phyloP scores from a whole-genome alignment of 371 early-diverging fungal genomes.

The Fennellomyces sp. region DNA sequence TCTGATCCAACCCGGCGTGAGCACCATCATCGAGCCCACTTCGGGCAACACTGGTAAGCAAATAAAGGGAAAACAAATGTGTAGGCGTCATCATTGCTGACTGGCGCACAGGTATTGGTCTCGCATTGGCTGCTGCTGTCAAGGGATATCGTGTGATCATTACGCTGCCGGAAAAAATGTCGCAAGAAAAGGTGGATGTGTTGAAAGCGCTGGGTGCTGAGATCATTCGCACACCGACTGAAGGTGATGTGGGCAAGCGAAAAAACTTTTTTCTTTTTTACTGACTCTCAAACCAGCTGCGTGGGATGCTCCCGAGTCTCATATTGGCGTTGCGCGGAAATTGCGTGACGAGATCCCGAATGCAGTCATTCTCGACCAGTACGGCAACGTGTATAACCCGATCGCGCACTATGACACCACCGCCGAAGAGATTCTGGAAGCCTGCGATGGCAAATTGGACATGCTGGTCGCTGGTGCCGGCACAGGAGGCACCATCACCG shows the following conservation, averaged over 20 bases:
- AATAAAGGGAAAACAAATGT: background rate
- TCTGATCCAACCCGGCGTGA: slow-evolving; percentile 81
- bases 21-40: slow-evolving; percentile 95
- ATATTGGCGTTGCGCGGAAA: slow-evolving; percentile 94
- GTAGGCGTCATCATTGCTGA: background rate
- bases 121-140: slow-evolving; percentile 93
- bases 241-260: slow-evolving; percentile 54
- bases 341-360: slow-evolving; percentile 92
- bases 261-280: background rate
- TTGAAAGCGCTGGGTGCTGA: slow-evolving; percentile 97
- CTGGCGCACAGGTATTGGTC: slow-evolving; percentile 66
- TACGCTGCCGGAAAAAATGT: slow-evolving; percentile 98
- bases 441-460: slow-evolving; percentile 91
- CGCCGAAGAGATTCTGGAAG: slow-evolving; percentile 85
- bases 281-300: slow-evolving; percentile 61
- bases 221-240: slow-evolving; percentile 97
- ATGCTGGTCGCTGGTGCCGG: slow-evolving; percentile 97
- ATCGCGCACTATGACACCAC: slow-evolving; percentile 94
- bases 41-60: slow-evolving; percentile 91
- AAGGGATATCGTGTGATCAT: slow-evolving; percentile 97
- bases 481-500: slow-evolving; percentile 98
- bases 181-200: slow-evolving; percentile 96
- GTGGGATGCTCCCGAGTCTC: slow-evolving; percentile 96
- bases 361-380: slow-evolving; percentile 96
- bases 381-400: slow-evolving; percentile 94